Conservation (phyloP, 441 rosid genomes). For the Corymbia citriodora region DNA sequence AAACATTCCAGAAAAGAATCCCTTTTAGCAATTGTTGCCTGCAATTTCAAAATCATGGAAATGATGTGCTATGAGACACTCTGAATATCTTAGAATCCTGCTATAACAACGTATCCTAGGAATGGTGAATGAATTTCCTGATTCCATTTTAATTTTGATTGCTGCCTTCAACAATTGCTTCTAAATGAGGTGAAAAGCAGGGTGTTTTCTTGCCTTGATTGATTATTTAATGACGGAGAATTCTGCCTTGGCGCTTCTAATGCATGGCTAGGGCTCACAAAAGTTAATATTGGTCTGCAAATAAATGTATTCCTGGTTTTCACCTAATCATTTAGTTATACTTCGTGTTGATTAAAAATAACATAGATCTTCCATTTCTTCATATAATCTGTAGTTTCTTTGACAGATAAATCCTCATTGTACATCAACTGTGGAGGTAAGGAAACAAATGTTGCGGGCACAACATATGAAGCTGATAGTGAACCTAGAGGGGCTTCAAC, state of each 20-base stretch:
- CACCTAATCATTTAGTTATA: not conserved
- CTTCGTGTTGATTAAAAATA: not conserved
- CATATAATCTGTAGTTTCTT: not conserved
- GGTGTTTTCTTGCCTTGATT: not conserved
- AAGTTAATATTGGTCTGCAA: not conserved
- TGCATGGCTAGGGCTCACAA: not conserved
- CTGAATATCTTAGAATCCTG: not conserved
- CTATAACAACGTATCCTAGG: not conserved
- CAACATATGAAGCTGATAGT: constrained; percentile 48
- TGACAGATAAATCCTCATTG: constrained; percentile 48
- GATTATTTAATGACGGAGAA: not conserved
- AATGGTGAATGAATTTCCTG: not conserved
- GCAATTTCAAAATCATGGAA: not conserved
- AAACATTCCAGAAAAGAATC: not conserved
- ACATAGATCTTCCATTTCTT: not conserved
- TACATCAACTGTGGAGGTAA: constrained; percentile 86
- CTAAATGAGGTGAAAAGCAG: not conserved
- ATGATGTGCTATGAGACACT: not conserved
- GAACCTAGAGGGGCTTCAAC: constrained; percentile 73
- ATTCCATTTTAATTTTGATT: not conserved
- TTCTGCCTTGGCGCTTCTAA: not conserved
- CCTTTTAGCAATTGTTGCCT: not conserved
- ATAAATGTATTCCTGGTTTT: not conserved
- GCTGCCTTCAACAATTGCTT: not conserved
- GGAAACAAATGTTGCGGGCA: constrained; percentile 24